Evolutionary conservation across 352 stramenopile genomes (phyloP).

Genomic region (Aphanomyces astaci): DNA sequence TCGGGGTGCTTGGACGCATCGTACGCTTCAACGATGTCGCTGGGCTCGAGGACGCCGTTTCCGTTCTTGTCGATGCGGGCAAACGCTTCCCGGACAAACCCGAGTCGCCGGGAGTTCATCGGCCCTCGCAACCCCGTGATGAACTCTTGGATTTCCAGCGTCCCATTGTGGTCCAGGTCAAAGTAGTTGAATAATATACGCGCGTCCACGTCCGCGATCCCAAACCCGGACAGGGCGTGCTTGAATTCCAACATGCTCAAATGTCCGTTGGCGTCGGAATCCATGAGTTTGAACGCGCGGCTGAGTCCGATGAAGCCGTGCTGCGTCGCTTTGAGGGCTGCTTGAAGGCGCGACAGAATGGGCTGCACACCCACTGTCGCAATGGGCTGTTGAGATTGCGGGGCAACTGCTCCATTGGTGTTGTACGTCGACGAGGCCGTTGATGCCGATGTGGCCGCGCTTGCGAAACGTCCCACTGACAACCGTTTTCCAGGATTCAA

Average conservation of each 20-base stretch:
- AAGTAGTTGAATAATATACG: conserved; percentile 74
- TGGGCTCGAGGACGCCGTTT: conserved; percentile 63
- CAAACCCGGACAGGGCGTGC: conserved; percentile 18
- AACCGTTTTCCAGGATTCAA: background rate
- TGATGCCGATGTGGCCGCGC: background rate
- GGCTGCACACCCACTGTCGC: conserved; percentile 33
- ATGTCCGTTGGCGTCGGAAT: conserved; percentile 19
- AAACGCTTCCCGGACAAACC: conserved; percentile 41
- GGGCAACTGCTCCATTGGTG: background rate
- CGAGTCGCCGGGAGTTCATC: conserved; percentile 27
- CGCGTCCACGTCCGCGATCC: conserved; percentile 35
- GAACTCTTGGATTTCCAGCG: conserved; percentile 82
- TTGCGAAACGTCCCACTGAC: too few relatives aligned
- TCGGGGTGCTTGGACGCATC: conserved; percentile 79
- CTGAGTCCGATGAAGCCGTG: conserved; percentile 17
- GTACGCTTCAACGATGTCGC: conserved; percentile 73
- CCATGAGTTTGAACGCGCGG: conserved; percentile 18
- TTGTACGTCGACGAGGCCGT: background rate
- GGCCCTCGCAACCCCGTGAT: conserved; percentile 37
- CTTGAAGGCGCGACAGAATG: conserved; percentile 44
- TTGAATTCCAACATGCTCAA: conserved; percentile 24
- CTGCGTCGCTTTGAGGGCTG: conserved; percentile 35
- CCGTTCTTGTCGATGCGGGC: conserved; percentile 68
- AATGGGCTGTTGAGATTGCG: background rate
- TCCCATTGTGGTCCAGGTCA: conserved; percentile 74